Evolutionary conservation across 2,329 filamentous ascomycete species (phyloP).

Genomic region (Decorospora gaudefroyi): DNA sequence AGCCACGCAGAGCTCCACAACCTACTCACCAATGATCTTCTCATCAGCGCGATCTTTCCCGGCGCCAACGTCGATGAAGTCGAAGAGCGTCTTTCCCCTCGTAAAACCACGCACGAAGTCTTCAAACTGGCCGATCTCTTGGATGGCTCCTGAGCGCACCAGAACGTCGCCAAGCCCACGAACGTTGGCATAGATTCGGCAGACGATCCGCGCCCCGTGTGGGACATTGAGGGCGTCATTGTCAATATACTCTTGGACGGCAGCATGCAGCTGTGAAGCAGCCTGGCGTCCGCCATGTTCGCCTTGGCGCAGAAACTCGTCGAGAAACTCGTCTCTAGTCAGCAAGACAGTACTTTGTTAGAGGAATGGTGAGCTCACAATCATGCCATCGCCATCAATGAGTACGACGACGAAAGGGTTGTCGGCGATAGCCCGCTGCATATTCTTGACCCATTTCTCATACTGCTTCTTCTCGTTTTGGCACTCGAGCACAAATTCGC

Average conservation of each 20-base stretch:
- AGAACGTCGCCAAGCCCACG: constrained; percentile 57
- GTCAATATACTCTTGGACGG: constrained; percentile 52
- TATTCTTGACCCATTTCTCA: constrained; percentile 19
- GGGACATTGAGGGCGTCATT: constrained; percentile 45
- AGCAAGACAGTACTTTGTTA: neutral
- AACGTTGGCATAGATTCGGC: constrained; percentile 60
- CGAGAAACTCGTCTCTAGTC: constrained; percentile 49
- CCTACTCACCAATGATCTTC: constrained; percentile 56
- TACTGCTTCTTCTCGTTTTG: constrained; percentile 31
- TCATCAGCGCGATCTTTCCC: constrained; percentile 54
- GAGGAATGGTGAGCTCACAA: constrained; percentile 33
- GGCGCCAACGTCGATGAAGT: constrained; percentile 53
- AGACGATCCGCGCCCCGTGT: constrained; percentile 54
- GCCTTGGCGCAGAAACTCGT: constrained; percentile 56
- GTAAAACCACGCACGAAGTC: constrained; percentile 63
- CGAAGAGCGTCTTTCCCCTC: constrained; percentile 52
- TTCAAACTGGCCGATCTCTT: constrained; percentile 51
- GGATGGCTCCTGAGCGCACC: constrained; percentile 52
- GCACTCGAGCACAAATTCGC: constrained; percentile 22
- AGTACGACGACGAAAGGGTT: constrained; percentile 60
- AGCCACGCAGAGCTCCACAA: no score
- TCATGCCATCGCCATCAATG: constrained; percentile 61
- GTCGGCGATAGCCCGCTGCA: constrained; percentile 30
- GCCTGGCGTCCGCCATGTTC: constrained; percentile 59
- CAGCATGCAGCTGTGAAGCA: constrained; percentile 54